phyloP scores from a whole-genome alignment of 306 rosid species.

The Lupinus albus region DNA sequence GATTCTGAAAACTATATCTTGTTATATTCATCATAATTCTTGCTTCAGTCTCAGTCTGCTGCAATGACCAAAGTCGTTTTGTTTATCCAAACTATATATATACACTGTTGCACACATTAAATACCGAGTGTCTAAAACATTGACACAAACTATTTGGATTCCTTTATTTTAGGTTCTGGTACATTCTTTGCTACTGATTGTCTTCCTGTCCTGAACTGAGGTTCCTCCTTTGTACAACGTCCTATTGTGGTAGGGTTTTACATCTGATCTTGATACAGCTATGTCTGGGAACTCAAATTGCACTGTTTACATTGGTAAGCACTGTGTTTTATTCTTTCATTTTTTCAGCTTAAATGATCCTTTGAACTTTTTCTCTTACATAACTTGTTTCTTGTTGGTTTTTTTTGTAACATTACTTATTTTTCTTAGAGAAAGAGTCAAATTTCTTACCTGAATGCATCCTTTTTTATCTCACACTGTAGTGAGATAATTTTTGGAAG shows the following conservation, averaged over 20 bases:
- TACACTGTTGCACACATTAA: too few relatives aligned
- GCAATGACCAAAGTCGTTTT: slow-evolving; percentile 15
- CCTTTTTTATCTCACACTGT: background rate
- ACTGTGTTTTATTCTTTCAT: background rate
- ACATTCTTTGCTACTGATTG: background rate
- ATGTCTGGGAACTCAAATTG: slow-evolving; percentile 59
- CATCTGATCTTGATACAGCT: slow-evolving; percentile 24
- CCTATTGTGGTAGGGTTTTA: slow-evolving; percentile 37
- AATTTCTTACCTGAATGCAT: background rate
- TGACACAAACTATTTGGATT: slow-evolving; percentile 15
- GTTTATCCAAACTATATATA: background rate
- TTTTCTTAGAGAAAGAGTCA: slow-evolving; percentile 3
- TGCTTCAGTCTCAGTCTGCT: background rate
- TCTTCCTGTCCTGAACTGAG: slow-evolving; percentile 1
- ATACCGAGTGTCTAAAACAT: background rate
- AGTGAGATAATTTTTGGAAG: background rate
- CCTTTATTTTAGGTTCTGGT: slow-evolving; percentile 21
- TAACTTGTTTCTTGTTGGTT: too few relatives aligned
- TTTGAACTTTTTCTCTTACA: background rate
- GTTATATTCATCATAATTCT: background rate
- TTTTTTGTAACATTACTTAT: background rate
- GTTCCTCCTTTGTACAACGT: slow-evolving; percentile 1
- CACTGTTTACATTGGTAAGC: slow-evolving; percentile 56
- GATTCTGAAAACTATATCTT: background rate
- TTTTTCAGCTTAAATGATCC: slow-evolving; percentile 3